Evolutionary conservation across 2,329 filamentous ascomycete species (phyloP).

Genomic region (Purpureocillium lavendulum): DNA sequence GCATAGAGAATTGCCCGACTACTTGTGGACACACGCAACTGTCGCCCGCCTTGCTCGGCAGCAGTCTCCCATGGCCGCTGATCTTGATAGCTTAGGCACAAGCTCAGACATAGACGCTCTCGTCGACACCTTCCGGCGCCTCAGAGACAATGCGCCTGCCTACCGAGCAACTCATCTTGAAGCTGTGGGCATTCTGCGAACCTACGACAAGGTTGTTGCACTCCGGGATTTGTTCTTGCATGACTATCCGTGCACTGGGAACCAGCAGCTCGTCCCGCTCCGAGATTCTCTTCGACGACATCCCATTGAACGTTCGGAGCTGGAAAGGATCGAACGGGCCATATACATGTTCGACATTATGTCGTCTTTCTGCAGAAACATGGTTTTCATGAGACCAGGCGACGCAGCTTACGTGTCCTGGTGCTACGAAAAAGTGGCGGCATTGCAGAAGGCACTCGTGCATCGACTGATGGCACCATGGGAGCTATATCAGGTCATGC

Average conservation of each 20-base stretch:
- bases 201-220: not conserved
- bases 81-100: not conserved
- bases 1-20: too few species aligned
- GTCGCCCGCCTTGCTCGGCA: too few species aligned
- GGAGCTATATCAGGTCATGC: slow-evolving; percentile 9
- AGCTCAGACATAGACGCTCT: not conserved
- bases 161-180: not conserved
- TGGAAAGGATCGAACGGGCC: slow-evolving; percentile 3
- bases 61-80: too few species aligned
- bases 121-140: not conserved
- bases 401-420: not conserved
- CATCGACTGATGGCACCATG: slow-evolving; percentile 5
- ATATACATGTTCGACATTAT: slow-evolving; percentile 7
- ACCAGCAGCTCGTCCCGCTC: slow-evolving; percentile 2
- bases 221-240: not conserved
- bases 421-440: not conserved
- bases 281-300: not conserved
- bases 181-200: not conserved
- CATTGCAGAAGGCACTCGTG: slow-evolving; percentile 1
- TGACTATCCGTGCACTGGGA: not conserved
- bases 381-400: not conserved
- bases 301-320: not conserved
- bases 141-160: not conserved
- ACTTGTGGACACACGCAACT: too few species aligned
- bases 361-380: not conserved